Percentiles rank a stretch among this genome's conserved stretches.
Evolutionary conservation across 169 alveolate species (phyloP).

Genomic region (Babesia bigemina): DNA sequence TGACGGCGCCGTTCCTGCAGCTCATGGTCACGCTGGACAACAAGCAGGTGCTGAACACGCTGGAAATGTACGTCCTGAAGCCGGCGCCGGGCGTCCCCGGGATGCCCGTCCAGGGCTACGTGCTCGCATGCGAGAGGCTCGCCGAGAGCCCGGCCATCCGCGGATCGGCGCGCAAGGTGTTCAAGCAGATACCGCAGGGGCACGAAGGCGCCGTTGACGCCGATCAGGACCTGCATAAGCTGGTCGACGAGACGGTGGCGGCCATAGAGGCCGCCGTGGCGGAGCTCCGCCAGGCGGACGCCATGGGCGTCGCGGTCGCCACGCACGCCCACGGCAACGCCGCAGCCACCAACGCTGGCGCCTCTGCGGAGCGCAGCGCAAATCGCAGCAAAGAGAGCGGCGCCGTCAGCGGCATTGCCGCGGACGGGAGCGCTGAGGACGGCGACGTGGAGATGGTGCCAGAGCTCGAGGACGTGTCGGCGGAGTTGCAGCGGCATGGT

Average conservation of each 20-base stretch:
- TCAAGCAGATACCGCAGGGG: background rate
- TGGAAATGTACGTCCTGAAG: constrained; percentile 17
- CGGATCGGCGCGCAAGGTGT: background rate
- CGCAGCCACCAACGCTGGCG: background rate
- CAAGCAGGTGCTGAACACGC: constrained; percentile 30
- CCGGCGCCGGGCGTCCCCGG: constrained; percentile 9
- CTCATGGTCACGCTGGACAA: constrained; percentile 11
- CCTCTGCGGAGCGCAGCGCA: background rate
- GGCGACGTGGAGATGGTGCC: constrained; percentile 15
- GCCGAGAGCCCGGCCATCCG: background rate
- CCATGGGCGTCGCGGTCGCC: background rate
- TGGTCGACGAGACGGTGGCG: background rate
- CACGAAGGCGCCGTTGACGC: background rate
- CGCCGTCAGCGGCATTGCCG: background rate
- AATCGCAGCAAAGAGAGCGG: background rate
- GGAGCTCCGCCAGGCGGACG: background rate
- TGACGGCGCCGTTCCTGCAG: constrained; percentile 27
- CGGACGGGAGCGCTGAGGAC: background rate
- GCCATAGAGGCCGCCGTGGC: constrained; percentile 14
- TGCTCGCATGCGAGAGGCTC: background rate
- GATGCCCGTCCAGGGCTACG: constrained; percentile 9
- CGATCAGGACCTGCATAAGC: background rate
- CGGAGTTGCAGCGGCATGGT: background rate
- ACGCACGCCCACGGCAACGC: background rate
- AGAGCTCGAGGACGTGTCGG: constrained; percentile 19